Conservation (phyloP, 306 rosid genomes). For the Gleditsia sinensis region DNA sequence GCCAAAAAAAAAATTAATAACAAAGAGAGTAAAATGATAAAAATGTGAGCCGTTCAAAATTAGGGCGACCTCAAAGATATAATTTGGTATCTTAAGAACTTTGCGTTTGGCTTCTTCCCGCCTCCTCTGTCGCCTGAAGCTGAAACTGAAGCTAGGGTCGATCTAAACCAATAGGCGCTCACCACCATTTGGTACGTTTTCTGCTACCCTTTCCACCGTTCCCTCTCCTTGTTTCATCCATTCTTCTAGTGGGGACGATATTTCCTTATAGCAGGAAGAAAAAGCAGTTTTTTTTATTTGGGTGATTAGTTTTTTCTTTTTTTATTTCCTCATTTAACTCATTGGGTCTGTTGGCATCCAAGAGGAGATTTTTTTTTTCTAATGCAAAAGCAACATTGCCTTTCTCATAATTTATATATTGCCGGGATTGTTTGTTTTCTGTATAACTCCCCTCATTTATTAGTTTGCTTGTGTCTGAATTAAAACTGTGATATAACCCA, state of each 20-base stretch:
- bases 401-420: not conserved
- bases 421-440: not conserved
- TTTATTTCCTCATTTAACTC: not conserved
- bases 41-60: not conserved
- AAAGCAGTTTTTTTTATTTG: not conserved
- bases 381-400: not conserved
- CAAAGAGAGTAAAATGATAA: not conserved
- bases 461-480: not conserved
- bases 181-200: not conserved
- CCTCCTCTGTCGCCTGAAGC: not conserved
- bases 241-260: not conserved
- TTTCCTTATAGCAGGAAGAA: not conserved
- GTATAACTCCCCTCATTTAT: not conserved
- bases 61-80: conserved; percentile 3
- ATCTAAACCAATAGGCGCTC: not conserved
- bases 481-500: not conserved
- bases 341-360: not conserved
- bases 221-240: not conserved
- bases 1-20: not conserved
- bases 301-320: not conserved
- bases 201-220: not conserved
- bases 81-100: not conserved
- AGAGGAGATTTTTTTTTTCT: not conserved
- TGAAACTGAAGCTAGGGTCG: not conserved
- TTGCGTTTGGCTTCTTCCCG: not conserved